These are phyloP conservation scores for Aspergillus indologenus DNA, from an alignment of 495 filamentous ascomycete genomes.

Conservation along the genomic window DNA sequence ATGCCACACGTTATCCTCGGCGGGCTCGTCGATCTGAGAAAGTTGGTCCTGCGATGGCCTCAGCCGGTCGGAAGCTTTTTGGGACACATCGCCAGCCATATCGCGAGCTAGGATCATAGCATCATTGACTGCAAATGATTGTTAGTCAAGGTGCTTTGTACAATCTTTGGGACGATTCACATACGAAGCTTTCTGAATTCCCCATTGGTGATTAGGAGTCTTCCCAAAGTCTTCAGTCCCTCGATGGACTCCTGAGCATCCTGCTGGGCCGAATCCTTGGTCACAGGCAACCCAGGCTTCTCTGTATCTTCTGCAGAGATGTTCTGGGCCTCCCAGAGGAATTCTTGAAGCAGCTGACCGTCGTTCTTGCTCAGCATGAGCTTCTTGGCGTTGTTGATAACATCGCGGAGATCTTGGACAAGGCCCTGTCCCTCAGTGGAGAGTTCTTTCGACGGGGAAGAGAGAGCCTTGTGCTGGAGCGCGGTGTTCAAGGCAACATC, in stretches of 20 bases:
- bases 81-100: conserved; percentile 85
- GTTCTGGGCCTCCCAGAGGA: conserved; percentile 87
- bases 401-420: conserved; percentile 71
- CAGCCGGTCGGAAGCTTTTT: conserved; percentile 72
- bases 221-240: conserved; percentile 85
- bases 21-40: conserved; percentile 72
- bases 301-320: conserved; percentile 57
- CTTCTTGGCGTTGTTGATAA: conserved; percentile 84
- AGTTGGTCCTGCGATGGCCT: conserved; percentile 79
- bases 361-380: conserved; percentile 94
- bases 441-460: conserved; percentile 71
- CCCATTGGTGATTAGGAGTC: conserved; percentile 88
- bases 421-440: conserved; percentile 77
- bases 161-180: conserved; percentile 27
- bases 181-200: conserved; percentile 91
- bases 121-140: conserved; percentile 65
- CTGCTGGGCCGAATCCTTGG: conserved; percentile 71
- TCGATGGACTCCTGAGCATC: conserved; percentile 78
- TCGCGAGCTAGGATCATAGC: conserved; percentile 79
- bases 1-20: conserved; percentile 90
- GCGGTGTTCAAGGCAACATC: conserved; percentile 89
- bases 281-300: conserved; percentile 61
- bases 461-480: conserved; percentile 61
- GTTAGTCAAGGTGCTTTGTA: conserved; percentile 23
- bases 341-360: conserved; percentile 90